Base-by-base conservation (phyloP, 2,329 filamentous ascomycete species). In the Gnomoniopsis smithogilvyi region DNA sequence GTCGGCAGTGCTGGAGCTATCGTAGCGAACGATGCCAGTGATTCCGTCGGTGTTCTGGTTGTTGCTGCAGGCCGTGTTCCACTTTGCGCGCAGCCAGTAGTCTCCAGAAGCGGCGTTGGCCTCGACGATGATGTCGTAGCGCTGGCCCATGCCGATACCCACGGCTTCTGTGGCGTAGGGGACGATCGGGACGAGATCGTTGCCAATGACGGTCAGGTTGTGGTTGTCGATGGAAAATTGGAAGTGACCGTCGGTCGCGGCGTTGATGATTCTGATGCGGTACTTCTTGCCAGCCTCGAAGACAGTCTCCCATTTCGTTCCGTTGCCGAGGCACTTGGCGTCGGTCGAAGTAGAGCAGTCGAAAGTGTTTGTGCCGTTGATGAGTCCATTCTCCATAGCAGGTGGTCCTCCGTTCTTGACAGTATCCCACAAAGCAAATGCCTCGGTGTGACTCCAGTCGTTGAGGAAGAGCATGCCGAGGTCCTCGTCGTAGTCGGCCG, bases 151-250 rank as follows among this genome's bases (percentile, higher is more conserved):
- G 26, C 72, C 80, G 14, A 87, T 71, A 52, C 76, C 80, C 21
- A 87, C 68, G 50, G 76, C 73, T 33, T 77, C 70, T 1, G 80
- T 80, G 1, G 73, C 74, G 64, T 79, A 78, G 3, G 84, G 79
- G 54, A 77, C 67, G 55, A 83, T 70, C 0, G 79, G 76, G 3
- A 84, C 80, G 45, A 82, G 76, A 64, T 85, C 82, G 48, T 74
- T 74, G 3, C 77, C 73, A 52, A 58, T 53, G 6, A 58, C 50
- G 7, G 48, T 58, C 15, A 58, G 30, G 14, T 24, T 47, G 14
- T 58, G 21, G 17, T 34, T 30, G 12, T 54, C 79, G 41, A 83
- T 76, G 45, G 81, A 79, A 54, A 85, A 77, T 2, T 75, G 78
- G 64, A 81, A 73, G 21, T 73, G 74, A 61, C 82, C 68, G 74